Base-by-base conservation (phyloP, 768 basidiomycete species). In the Tylopilus rubrobrunneus region DNA sequence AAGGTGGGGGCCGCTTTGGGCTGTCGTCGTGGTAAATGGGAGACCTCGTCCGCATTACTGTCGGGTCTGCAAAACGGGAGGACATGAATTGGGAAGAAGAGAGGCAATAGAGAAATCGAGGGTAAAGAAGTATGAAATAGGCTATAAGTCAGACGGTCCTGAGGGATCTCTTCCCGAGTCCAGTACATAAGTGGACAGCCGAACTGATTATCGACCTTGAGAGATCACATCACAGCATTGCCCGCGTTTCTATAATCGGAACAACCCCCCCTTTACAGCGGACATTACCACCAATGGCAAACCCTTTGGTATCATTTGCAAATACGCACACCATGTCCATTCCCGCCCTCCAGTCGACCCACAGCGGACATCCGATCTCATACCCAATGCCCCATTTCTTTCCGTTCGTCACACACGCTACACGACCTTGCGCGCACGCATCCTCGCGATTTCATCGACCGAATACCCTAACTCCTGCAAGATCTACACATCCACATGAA, bases 401-500 rank as follows among this genome's bases (percentile, higher is more conserved):
- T 46, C 48, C 56, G 31, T 46, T 57, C 52, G 43, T 46, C 56
- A 64, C 56, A 57, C 57, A 46, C 28, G 31, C 59, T 73, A 74
- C 54, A 81, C 73, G 31, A 75, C 70, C 61, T 71, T 71, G 59
- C 71, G 66, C 62, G 63, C 63, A 57, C 76, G 73, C 62, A 86
- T 62, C 50, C 68, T 68, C 48, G 63, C 57, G 56, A 85, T 79
- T 49, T 74, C 73, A 44, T 67, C 53, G 42, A 28, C 49, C 47
- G 60, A 61, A 54, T 78, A 79, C 57, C 78, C 78, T 48, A 79
- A 56, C 59, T 78, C 78, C 56, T 56, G 56, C 56, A 76, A 59
- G 47, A 76, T 61, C 67, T 84, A 54, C 51, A 54, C 49, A 39
- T 46, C 37, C 53, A 55, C 48, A 45, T 50, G 14, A 49, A 39